These are phyloP conservation scores for Torulaspora maleeae DNA, from an alignment of 805 yeast genomes.

Conservation along the genomic window DNA sequence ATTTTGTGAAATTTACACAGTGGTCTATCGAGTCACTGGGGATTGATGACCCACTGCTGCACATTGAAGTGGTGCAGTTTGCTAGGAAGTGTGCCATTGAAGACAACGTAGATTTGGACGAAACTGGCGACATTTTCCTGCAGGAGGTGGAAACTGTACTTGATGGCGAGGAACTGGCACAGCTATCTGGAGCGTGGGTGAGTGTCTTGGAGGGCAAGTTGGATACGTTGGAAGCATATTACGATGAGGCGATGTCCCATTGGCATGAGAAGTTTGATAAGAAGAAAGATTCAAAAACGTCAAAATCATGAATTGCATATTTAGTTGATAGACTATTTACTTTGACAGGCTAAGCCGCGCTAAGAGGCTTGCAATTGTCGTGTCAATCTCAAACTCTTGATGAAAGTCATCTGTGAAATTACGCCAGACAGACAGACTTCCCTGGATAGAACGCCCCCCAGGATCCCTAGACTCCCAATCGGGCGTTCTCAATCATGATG, in stretches of 20 bases:
- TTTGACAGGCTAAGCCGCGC: too few relatives aligned
- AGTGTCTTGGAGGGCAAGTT: constrained; percentile 20
- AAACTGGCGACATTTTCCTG: constrained; percentile 31
- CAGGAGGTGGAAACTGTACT: constrained; percentile 31
- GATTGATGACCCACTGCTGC: constrained; percentile 15
- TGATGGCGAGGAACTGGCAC: constrained; percentile 23
- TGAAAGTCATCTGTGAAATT: too few relatives aligned
- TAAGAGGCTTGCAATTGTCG: too few relatives aligned
- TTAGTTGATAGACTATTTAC: background rate
- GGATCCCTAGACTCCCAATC: too few relatives aligned
- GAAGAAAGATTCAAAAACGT: constrained; percentile 10
- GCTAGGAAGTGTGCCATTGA: constrained; percentile 33
- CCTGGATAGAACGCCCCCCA: too few relatives aligned
- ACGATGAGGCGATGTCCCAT: constrained; percentile 15
- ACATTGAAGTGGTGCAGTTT: constrained; percentile 31
- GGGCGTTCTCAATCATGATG: too few relatives aligned
- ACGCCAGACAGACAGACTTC: too few relatives aligned
- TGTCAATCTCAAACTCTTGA: too few relatives aligned
- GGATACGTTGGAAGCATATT: constrained; percentile 15
- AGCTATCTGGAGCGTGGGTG: constrained; percentile 28
- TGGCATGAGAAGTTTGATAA: constrained; percentile 29
- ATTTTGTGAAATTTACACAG: constrained; percentile 35
- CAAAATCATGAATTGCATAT: background rate
- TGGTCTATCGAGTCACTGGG: constrained; percentile 35
- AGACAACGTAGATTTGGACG: constrained; percentile 27